phyloP scores from a whole-genome alignment of 352 stramenopile species.

The Stephanocyclus meneghinianus region DNA sequence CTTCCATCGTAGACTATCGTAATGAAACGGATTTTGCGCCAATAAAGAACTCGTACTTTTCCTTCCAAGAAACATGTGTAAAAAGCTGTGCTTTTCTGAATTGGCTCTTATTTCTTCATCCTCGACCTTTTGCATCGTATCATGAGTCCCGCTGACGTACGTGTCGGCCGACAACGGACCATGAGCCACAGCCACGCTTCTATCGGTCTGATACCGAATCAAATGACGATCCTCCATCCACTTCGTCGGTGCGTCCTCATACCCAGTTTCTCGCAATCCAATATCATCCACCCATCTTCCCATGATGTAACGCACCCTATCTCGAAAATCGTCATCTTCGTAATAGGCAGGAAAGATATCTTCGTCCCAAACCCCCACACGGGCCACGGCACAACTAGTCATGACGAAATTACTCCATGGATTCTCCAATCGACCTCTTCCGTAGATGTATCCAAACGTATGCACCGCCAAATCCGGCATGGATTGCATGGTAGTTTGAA shows the following conservation, averaged over 20 bases:
- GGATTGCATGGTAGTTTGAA: conserved; percentile 16
- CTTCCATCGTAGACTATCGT: conserved; percentile 40
- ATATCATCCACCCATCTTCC: conserved; percentile 33
- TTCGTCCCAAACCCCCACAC: conserved; percentile 45
- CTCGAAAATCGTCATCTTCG: conserved; percentile 48
- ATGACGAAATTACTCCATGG: conserved; percentile 56
- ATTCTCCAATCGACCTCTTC: conserved; percentile 45
- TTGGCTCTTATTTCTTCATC: conserved; percentile 13
- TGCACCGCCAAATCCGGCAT: conserved; percentile 36
- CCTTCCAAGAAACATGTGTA: conserved; percentile 2
- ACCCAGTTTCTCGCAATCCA: conserved; percentile 7
- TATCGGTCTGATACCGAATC: conserved; percentile 47
- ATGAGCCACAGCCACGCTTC: conserved; percentile 43
- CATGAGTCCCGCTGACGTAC: conserved; percentile 45
- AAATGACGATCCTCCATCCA: conserved; percentile 43
- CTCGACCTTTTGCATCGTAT: conserved; percentile 35
- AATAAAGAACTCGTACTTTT: background rate
- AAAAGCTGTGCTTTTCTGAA: background rate
- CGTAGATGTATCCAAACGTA: conserved; percentile 49
- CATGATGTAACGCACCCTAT: conserved; percentile 45
- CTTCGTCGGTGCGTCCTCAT: conserved; percentile 20
- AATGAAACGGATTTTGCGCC: conserved; percentile 20
- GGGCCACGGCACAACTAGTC: conserved; percentile 39
- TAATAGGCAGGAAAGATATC: conserved; percentile 52
- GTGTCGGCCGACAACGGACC: conserved; percentile 30